phyloP scores from a whole-genome alignment of 495 filamentous ascomycete genomes.

The Trichoderma parareesei region DNA sequence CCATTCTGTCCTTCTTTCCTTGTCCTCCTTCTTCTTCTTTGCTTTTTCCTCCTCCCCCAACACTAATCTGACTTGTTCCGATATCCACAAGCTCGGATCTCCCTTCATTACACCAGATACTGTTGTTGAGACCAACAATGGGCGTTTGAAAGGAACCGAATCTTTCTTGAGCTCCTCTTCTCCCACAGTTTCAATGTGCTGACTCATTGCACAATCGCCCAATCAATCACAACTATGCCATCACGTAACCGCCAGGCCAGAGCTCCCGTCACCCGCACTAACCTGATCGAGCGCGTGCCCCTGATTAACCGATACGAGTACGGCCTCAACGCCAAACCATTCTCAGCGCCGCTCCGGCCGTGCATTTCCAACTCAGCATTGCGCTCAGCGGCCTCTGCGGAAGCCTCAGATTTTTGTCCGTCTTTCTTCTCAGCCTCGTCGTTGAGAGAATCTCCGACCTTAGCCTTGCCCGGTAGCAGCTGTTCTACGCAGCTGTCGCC shows the following conservation, averaged over 20 bases:
- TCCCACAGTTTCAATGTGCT: background rate
- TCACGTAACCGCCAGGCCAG: background rate
- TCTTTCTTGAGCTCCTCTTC: background rate
- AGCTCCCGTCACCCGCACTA: background rate
- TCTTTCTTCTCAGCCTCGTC: background rate
- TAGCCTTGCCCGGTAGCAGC: background rate
- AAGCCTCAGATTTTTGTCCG: background rate
- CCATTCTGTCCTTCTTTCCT: background rate
- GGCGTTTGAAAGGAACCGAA: background rate
- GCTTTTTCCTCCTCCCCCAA: background rate
- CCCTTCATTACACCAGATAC: too few relatives aligned
- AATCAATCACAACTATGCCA: background rate
- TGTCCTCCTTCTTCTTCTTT: background rate
- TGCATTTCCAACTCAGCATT: constrained; percentile 10
- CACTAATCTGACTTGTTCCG: too few relatives aligned
- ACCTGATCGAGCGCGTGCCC: background rate
- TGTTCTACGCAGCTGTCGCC: background rate
- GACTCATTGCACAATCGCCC: background rate
- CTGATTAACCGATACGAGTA: constrained; percentile 5
- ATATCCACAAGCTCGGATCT: too few relatives aligned
- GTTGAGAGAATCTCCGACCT: background rate
- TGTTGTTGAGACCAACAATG: background rate
- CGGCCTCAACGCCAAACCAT: background rate
- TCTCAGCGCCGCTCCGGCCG: background rate
- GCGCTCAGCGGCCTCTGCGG: background rate